Evolutionary conservation across 1,139 yeast genomes (phyloP).

Genomic region (Meyerozyma athensensis): DNA sequence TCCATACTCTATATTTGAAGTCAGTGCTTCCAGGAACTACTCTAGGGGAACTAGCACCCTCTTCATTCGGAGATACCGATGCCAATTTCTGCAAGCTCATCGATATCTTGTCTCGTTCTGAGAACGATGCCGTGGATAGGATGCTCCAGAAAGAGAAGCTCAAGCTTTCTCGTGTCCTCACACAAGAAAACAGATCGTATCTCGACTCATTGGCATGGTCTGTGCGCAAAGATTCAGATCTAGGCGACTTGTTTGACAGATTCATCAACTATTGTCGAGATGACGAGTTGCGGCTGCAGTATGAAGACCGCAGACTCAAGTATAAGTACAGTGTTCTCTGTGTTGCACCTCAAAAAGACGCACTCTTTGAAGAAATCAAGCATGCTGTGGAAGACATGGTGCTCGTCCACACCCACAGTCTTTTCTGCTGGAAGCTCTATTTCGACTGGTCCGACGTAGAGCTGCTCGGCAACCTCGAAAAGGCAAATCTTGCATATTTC

Average conservation of each 20-base stretch:
- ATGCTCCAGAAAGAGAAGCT: constrained; percentile 33
- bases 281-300: constrained; percentile 52
- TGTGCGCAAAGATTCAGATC: constrained; percentile 43
- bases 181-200: constrained; percentile 25
- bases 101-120: constrained; percentile 35
- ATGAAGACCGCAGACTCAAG: constrained; percentile 57
- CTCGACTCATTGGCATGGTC: constrained; percentile 47
- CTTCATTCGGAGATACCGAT: constrained; percentile 43
- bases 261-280: constrained; percentile 60
- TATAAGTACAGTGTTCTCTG: constrained; percentile 52
- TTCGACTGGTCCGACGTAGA: constrained; percentile 72
- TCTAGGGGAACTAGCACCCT: constrained; percentile 54
- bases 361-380: constrained; percentile 38
- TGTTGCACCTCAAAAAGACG: constrained; percentile 35
- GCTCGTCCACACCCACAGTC: constrained; percentile 51
- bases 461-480: constrained; percentile 45
- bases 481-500: constrained; percentile 43
- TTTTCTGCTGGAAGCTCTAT: constrained; percentile 68
- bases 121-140: constrained; percentile 29
- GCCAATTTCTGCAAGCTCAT: constrained; percentile 49
- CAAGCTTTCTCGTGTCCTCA: constrained; percentile 31
- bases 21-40: constrained; percentile 60
- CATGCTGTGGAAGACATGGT: constrained; percentile 72
- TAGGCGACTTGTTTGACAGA: constrained; percentile 50
- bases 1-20: constrained; percentile 45